phyloP scores from a whole-genome alignment of 2,329 filamentous ascomycete genomes.

The Fusarium paranaense region DNA sequence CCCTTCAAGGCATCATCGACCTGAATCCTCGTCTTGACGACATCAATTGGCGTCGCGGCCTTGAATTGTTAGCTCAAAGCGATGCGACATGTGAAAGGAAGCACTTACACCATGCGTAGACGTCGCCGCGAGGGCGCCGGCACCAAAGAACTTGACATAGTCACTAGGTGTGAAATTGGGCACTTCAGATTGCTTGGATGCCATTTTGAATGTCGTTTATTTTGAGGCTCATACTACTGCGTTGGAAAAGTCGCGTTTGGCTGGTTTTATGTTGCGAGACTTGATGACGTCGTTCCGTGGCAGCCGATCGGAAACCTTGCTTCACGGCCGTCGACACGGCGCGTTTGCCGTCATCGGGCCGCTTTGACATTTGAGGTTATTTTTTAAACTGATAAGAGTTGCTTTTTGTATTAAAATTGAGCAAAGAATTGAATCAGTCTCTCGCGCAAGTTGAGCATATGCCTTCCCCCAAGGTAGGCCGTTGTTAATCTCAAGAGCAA shows the following conservation, averaged over 20 bases:
- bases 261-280: conserved; percentile 24
- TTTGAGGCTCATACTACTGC: not conserved
- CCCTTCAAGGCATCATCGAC: conserved; percentile 89
- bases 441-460: not conserved
- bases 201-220: conserved; percentile 32
- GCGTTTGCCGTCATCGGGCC: conserved; percentile 16
- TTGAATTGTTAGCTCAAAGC: conserved; percentile 35
- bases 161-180: conserved; percentile 57
- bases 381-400: not conserved
- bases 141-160: conserved; percentile 65
- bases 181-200: conserved; percentile 45
- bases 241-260: conserved; percentile 8
- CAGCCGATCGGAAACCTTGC: conserved; percentile 6
- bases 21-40: conserved; percentile 93
- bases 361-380: not conserved
- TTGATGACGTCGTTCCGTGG: conserved; percentile 25
- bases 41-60: conserved; percentile 69
- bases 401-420: not conserved
- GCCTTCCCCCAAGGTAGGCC: not conserved
- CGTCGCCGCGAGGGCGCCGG: conserved; percentile 64
- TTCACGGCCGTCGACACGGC: conserved; percentile 1
- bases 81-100: not conserved
- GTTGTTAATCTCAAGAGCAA: not conserved
- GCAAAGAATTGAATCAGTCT: not conserved
- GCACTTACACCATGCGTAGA: conserved; percentile 61